phyloP scores from a whole-genome alignment of 1,139 yeast genomes.

The Chernovozyma sophiae-reginae region DNA sequence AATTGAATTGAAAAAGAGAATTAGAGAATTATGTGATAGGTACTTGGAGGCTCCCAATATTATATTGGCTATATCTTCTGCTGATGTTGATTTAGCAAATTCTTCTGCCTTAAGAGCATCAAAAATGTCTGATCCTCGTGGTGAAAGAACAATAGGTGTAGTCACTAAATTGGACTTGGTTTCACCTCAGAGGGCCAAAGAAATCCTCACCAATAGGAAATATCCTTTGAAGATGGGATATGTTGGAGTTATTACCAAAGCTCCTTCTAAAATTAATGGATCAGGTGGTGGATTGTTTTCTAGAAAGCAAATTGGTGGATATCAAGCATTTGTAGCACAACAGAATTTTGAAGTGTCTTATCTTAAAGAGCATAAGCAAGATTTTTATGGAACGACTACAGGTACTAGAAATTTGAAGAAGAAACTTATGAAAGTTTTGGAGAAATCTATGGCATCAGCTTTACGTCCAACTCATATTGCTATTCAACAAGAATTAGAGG shows the following conservation, averaged over 20 bases:
- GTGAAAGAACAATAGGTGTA: constrained; percentile 94
- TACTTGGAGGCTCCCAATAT: constrained; percentile 91
- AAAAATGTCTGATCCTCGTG: constrained; percentile 87
- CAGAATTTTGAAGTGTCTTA: constrained; percentile 60
- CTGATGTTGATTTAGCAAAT: constrained; percentile 96
- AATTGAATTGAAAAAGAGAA: constrained; percentile 69
- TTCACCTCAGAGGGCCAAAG: constrained; percentile 66
- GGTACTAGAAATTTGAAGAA: constrained; percentile 75
- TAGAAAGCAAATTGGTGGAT: constrained; percentile 33
- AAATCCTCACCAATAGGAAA: constrained; percentile 66
- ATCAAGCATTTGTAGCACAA: constrained; percentile 55
- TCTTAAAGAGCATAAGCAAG: constrained; percentile 58
- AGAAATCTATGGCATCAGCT: constrained; percentile 85
- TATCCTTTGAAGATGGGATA: constrained; percentile 95
- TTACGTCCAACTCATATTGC: constrained; percentile 83
- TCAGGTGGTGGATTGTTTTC: constrained; percentile 25
- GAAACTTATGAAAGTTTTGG: constrained; percentile 82
- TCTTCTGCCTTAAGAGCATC: constrained; percentile 93
- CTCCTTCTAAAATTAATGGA: constrained; percentile 41
- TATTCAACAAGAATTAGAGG: constrained; percentile 89
- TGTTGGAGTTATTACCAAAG: constrained; percentile 90
- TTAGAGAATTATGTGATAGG: constrained; percentile 73
- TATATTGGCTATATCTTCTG: constrained; percentile 92
- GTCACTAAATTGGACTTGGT: constrained; percentile 91
- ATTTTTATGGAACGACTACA: constrained; percentile 61